Evolutionary conservation across 2,329 filamentous ascomycete genomes (phyloP).

Genomic region (Chaetoscypha palmicola): DNA sequence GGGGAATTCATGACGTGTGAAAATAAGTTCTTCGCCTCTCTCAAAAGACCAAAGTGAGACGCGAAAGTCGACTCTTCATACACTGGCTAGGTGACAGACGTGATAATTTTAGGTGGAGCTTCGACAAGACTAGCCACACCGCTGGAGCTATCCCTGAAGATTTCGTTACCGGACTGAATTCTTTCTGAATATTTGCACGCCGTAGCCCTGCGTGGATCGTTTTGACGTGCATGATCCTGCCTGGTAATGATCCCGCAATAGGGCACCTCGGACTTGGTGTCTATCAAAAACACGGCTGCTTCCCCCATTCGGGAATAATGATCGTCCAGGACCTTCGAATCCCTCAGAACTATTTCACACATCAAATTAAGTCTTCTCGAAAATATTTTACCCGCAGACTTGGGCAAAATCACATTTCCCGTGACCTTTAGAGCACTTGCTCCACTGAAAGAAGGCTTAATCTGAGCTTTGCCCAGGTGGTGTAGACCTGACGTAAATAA

Average conservation of each 20-base stretch:
- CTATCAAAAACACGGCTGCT: background rate
- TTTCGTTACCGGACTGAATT: background rate
- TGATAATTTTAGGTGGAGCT: background rate
- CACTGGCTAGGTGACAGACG: background rate
- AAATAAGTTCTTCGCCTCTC: background rate
- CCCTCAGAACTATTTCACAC: no score
- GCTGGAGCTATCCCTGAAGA: background rate
- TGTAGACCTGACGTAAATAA: background rate
- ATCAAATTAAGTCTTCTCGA: background rate
- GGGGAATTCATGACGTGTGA: conserved; percentile 1
- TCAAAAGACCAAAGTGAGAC: conserved; percentile 4
- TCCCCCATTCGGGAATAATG: background rate
- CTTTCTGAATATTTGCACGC: conserved; percentile 2
- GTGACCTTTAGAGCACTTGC: background rate
- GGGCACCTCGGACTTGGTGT: background rate
- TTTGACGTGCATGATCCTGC: conserved; percentile 11
- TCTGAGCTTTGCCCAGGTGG: background rate
- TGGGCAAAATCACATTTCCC: background rate
- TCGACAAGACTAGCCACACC: conserved; percentile 2
- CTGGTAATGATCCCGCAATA: conserved; percentile 6
- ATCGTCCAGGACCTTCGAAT: no score
- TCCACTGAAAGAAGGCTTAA: background rate
- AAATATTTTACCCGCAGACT: background rate
- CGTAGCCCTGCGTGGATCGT: conserved; percentile 9
- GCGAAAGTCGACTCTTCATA: background rate